phyloP scores from a whole-genome alignment of 352 stramenopile genomes.

The Phytopythium vexans region DNA sequence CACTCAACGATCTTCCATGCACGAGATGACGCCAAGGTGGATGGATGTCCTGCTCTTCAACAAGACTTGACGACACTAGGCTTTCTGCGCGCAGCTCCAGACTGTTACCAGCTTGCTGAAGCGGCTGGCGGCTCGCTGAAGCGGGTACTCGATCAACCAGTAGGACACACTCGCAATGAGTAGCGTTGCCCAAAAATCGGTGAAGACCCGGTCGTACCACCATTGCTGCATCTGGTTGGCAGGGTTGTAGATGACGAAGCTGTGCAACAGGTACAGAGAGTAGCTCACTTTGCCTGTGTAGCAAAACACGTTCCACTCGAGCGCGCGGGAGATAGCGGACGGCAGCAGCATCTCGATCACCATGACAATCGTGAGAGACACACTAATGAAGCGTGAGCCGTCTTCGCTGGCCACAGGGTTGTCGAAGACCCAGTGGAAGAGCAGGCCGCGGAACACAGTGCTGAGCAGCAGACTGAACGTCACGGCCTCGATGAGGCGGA shows the following conservation, averaged over 20 bases:
- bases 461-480: slow-evolving; percentile 24
- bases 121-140: slow-evolving; percentile 28
- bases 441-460: slow-evolving; percentile 20
- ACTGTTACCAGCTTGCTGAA: slow-evolving; percentile 16
- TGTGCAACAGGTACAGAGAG: slow-evolving; percentile 51
- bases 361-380: slow-evolving; percentile 27
- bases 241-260: slow-evolving; percentile 38
- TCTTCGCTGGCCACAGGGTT: slow-evolving; percentile 15
- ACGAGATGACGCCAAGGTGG: no score
- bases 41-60: no score
- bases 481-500: slow-evolving; percentile 21
- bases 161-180: slow-evolving; percentile 22
- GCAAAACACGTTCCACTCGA: slow-evolving; percentile 38
- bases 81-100: no score
- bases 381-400: slow-evolving; percentile 30
- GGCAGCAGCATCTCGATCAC: slow-evolving; percentile 38
- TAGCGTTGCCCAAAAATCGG: slow-evolving; percentile 22
- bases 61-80: no score
- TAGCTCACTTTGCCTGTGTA: slow-evolving; percentile 54
- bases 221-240: slow-evolving; percentile 11
- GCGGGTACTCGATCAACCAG: slow-evolving; percentile 42
- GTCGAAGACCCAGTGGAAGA: slow-evolving; percentile 35
- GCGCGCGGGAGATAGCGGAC: slow-evolving; percentile 25
- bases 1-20: no score
- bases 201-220: slow-evolving; percentile 34